Base-by-base conservation (phyloP, 2,329 filamentous ascomycete species). In the Aspergillus costaricaensis region DNA sequence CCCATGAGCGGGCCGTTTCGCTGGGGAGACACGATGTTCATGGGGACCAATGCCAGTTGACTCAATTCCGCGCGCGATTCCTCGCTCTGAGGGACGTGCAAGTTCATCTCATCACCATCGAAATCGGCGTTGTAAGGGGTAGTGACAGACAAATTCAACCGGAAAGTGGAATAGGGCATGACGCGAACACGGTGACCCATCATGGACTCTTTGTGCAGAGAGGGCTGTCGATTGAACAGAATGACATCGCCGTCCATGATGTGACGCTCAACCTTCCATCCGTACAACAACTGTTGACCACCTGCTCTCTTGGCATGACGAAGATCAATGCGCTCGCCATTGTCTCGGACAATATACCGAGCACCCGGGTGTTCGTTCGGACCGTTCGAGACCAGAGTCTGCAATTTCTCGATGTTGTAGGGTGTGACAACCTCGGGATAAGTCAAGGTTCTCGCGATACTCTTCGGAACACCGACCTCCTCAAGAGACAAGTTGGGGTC, bases 101-200 rank as follows among this genome's bases (percentile, higher is more conserved):
- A 87, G 75, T 99, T 99, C 95, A 99, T 99, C 79, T 99, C 95
- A 76, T 99, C 95, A 80, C 95, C 95, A 74, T 99, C 95, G 80
- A 99, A 99, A 91, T 99, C 95, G 70, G 95, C 95, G 81, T 99
- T 99, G 83, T 99, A 99, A 0, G 95, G 95, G 27, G 93, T 96
- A 0, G 96, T 99, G 72, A 99, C 95, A 0, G 95, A 99, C 68
- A 99, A 79, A 73, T 99, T 99, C 50, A 99, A 85, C 65, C 95
- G 89, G 83, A 99, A 99, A 1, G 95, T 99, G 5, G 95, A 99
- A 77, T 96, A 99, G 3, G 95, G 95, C 93, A 99, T 98, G 62
- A 99, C 95, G 62, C 90, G 89, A 65, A 99, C 95, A 70, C 92
- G 88, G 79, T 99, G 95, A 77, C 92, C 95, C 96, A 99, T 99